Percentiles rank a stretch among this genome's conserved stretches.
Conservation (phyloP, 1,139 yeast genomes). For the Pichia inconspicua region DNA sequence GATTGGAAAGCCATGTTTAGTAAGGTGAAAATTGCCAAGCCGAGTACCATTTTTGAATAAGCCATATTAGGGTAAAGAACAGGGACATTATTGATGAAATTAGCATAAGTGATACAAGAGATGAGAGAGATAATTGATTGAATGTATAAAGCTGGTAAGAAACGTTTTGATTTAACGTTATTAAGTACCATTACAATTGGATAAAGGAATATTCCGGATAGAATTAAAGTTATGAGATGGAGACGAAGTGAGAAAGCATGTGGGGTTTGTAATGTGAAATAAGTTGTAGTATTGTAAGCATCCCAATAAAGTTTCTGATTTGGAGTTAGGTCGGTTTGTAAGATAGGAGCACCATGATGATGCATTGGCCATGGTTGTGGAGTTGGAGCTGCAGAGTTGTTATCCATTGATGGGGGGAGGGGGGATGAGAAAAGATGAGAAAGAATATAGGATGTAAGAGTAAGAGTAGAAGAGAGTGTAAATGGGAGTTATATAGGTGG, state of each 20-base stretch:
- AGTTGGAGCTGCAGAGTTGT: slow-evolving; percentile 3
- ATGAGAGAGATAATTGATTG: slow-evolving; percentile 41
- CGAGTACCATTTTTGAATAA: slow-evolving; percentile 58
- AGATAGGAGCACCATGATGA: slow-evolving; percentile 70
- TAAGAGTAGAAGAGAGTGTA: background rate
- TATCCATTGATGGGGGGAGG: background rate
- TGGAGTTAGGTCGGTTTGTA: slow-evolving; percentile 59
- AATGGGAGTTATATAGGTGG: background rate
- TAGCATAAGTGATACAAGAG: slow-evolving; percentile 50
- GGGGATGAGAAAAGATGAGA: too few species aligned
- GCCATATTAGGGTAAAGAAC: slow-evolving; percentile 71
- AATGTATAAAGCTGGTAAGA: slow-evolving; percentile 43
- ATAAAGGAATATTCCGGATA: slow-evolving; percentile 50
- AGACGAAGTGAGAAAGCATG: slow-evolving; percentile 46
- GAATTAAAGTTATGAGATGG: slow-evolving; percentile 44
- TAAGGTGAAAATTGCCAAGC: slow-evolving; percentile 45
- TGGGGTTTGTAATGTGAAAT: slow-evolving; percentile 47
- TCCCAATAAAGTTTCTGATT: slow-evolving; percentile 77
- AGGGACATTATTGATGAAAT: slow-evolving; percentile 57
- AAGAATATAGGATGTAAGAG: too few species aligned
- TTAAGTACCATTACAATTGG: slow-evolving; percentile 67
- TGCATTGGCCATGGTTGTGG: slow-evolving; percentile 44
- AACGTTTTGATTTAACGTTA: slow-evolving; percentile 46
- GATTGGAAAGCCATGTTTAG: slow-evolving; percentile 47
- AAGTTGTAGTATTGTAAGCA: slow-evolving; percentile 71